These are phyloP conservation scores for Globisporangium takayamanum DNA, from an alignment of 352 stramenopile genomes.

Conservation along the genomic window DNA sequence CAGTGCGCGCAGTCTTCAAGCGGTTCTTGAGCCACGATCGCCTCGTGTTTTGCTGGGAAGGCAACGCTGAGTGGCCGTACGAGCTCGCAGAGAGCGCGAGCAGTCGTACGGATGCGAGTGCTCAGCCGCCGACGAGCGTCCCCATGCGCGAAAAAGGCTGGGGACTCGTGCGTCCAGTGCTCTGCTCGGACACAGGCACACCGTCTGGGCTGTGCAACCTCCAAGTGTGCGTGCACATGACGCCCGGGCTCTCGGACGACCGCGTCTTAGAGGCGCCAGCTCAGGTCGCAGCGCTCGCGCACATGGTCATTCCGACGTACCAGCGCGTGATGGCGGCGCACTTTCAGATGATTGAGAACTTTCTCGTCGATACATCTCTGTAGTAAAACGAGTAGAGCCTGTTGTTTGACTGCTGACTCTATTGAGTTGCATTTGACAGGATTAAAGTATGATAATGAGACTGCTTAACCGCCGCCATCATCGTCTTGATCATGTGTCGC, in stretches of 20 bases:
- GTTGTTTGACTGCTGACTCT: background rate
- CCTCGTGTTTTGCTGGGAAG: slow-evolving; percentile 10
- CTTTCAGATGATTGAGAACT: slow-evolving; percentile 17
- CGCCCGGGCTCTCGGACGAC: slow-evolving; percentile 6
- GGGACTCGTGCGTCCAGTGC: slow-evolving; percentile 8
- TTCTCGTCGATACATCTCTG: slow-evolving; percentile 9
- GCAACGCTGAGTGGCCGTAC: slow-evolving; percentile 6
- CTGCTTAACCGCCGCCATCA: background rate
- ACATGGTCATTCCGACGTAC: slow-evolving; percentile 11
- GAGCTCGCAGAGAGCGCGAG: background rate
- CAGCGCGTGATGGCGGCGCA: slow-evolving; percentile 1
- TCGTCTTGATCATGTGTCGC: background rate
- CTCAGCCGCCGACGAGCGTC: background rate
- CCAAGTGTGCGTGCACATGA: slow-evolving; percentile 8
- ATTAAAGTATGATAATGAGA: too few relatives aligned
- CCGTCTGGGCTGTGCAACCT: background rate
- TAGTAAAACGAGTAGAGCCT: background rate
- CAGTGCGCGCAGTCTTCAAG: slow-evolving; percentile 4
- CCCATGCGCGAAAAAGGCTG: slow-evolving; percentile 9
- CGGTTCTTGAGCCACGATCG: slow-evolving; percentile 10
- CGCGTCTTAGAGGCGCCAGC: slow-evolving; percentile 2
- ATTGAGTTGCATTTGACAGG: background rate
- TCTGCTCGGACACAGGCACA: background rate
- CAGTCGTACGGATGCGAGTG: background rate
- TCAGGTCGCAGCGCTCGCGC: slow-evolving; percentile 1